Percentiles rank a stretch among this genome's conserved stretches.
Conservation (phyloP, 2,329 filamentous ascomycete species). For the Aspergillus melleus region DNA sequence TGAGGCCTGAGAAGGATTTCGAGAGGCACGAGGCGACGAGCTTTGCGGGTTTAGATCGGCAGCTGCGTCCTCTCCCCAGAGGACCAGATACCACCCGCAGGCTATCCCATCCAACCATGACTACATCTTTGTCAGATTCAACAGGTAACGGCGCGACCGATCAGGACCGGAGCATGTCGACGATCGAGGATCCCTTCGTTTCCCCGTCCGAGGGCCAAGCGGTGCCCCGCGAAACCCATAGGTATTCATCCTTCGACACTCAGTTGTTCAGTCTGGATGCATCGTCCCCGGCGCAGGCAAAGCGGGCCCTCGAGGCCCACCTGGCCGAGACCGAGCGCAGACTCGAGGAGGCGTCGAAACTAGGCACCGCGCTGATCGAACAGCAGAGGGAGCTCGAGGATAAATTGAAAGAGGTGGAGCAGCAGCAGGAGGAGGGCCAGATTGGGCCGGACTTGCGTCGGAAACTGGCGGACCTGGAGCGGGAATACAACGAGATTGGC, state of each 20-base stretch:
- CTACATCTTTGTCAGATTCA: constrained; percentile 11
- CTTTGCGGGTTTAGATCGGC: constrained; percentile 20
- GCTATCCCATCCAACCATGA: not conserved
- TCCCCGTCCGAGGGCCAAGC: constrained; percentile 45
- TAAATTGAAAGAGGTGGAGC: constrained; percentile 79
- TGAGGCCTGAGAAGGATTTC: constrained; percentile 23
- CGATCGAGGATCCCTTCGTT: constrained; percentile 60
- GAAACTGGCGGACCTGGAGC: constrained; percentile 83
- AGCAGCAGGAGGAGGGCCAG: constrained; percentile 71
- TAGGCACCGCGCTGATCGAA: constrained; percentile 83
- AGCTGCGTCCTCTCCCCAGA: constrained; percentile 21
- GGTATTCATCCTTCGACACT: constrained; percentile 80
- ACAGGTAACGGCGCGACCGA: constrained; percentile 10
- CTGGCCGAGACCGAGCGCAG: constrained; percentile 88
- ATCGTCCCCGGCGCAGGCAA: constrained; percentile 83
- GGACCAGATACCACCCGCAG: not conserved
- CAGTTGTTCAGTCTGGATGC: constrained; percentile 76
- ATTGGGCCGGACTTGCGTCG: constrained; percentile 79
- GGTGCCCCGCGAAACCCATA: constrained; percentile 54
- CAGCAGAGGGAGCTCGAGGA: constrained; percentile 83
- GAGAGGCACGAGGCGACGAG: constrained; percentile 25
- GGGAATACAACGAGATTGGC: constrained; percentile 92
- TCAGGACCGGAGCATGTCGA: constrained; percentile 19
- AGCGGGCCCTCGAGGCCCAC: constrained; percentile 85
- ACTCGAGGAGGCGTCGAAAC: constrained; percentile 84